These are phyloP conservation scores for Debaryomyces singareniensis DNA, from an alignment of 1,139 yeast species.

Conservation along the genomic window DNA sequence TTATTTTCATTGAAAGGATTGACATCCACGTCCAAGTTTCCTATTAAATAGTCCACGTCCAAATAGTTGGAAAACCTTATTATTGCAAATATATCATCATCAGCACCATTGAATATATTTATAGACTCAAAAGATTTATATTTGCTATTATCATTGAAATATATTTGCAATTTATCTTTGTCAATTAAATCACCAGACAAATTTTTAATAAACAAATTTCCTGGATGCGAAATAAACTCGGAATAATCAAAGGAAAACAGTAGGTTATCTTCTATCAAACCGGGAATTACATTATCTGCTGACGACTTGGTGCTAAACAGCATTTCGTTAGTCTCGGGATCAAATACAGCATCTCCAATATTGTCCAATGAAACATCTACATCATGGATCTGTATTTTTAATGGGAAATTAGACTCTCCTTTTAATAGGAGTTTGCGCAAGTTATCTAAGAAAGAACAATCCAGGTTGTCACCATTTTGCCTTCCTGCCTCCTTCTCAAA, in stretches of 20 bases:
- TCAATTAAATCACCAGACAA: slow-evolving; percentile 14
- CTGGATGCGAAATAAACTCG: slow-evolving; percentile 56
- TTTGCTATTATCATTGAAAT: slow-evolving; percentile 18
- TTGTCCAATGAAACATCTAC: neutral
- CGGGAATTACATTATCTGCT: slow-evolving; percentile 5
- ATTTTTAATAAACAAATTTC: slow-evolving; percentile 55
- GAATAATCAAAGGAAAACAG: slow-evolving; percentile 19
- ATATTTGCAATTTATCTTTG: slow-evolving; percentile 15
- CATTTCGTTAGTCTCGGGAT: slow-evolving; percentile 1
- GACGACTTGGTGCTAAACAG: slow-evolving; percentile 3
- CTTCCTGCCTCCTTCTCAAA: too few species aligned
- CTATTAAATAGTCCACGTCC: slow-evolving; percentile 28
- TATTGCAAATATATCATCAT: slow-evolving; percentile 25
- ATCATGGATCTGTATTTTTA: slow-evolving; percentile 3
- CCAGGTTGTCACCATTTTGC: too few species aligned
- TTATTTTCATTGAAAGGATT: slow-evolving; percentile 29
- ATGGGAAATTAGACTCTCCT: slow-evolving; percentile 4
- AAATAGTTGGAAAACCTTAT: slow-evolving; percentile 30
- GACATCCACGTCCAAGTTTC: slow-evolving; percentile 12
- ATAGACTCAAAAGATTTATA: slow-evolving; percentile 23
- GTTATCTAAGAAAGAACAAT: neutral
- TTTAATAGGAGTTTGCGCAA: neutral
- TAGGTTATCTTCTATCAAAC: slow-evolving; percentile 3
- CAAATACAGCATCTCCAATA: neutral
- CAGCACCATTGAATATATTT: slow-evolving; percentile 19